Evolutionary conservation across 495 filamentous ascomycete genomes (phyloP).

Genomic region (Geopyxis carbonaria): DNA sequence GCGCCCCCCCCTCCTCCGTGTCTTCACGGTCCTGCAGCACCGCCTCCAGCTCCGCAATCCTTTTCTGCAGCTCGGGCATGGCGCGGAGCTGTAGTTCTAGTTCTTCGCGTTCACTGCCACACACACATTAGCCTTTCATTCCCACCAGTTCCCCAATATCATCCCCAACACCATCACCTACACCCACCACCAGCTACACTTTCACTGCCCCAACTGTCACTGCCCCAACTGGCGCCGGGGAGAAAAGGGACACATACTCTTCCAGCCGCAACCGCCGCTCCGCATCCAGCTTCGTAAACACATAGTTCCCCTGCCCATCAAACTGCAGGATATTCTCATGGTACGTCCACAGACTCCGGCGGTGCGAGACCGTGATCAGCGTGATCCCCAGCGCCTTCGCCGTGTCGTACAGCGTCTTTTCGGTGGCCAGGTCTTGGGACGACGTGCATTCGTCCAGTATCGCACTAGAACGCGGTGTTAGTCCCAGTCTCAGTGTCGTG

Average conservation of each 20-base stretch:
- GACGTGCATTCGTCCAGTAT: conserved; percentile 96
- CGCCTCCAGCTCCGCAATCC: conserved; percentile 53
- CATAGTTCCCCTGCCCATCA: conserved; percentile 78
- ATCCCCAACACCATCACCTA: too few relatives aligned
- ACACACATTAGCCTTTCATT: too few relatives aligned
- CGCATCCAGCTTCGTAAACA: conserved; percentile 83
- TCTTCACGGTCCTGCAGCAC: too few relatives aligned
- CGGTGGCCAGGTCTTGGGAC: conserved; percentile 79
- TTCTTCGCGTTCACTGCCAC: conserved; percentile 91
- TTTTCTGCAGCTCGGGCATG: conserved; percentile 71
- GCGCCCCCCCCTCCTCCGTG: too few relatives aligned
- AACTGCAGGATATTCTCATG: conserved; percentile 89
- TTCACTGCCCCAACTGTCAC: conserved; percentile 8
- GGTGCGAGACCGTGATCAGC: conserved; percentile 86
- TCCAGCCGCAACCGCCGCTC: conserved; percentile 70
- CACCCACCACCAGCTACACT: too few relatives aligned
- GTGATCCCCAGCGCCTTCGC: conserved; percentile 84
- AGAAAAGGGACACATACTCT: conserved; percentile 43
- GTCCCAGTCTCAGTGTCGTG: too few relatives aligned
- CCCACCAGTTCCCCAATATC: too few relatives aligned
- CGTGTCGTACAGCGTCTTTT: conserved; percentile 90
- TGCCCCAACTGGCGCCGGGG: not conserved
- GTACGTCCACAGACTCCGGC: conserved; percentile 88
- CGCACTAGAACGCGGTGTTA: conserved; percentile 32
- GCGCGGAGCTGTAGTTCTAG: conserved; percentile 66